Conservation (phyloP, 1,284 basidiomycete genomes). For the Chondrostereum purpureum region DNA sequence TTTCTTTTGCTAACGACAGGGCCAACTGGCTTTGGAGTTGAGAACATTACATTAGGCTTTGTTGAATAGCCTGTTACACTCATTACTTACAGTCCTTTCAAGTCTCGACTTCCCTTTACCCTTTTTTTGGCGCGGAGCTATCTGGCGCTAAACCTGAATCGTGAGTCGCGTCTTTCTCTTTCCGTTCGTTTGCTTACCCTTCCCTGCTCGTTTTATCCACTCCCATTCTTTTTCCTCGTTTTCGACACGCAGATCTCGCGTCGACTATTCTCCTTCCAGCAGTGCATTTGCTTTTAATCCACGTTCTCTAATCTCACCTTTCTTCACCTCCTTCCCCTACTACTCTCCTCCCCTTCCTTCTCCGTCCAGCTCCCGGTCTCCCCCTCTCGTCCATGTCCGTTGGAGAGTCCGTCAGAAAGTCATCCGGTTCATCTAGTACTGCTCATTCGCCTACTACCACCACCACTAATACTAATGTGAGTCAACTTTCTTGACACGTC, state of each 20-base stretch:
- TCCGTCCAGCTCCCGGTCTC: conserved; percentile 19
- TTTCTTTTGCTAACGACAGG: too few relatives aligned
- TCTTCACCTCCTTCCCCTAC: conserved; percentile 2
- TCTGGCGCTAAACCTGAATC: conserved; percentile 15
- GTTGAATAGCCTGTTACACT: too few relatives aligned
- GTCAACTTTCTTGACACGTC: conserved; percentile 18
- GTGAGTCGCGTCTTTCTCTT: conserved; percentile 20
- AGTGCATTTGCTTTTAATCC: conserved; percentile 13
- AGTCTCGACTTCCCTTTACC: conserved; percentile 16
- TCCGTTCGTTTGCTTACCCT: conserved; percentile 11
- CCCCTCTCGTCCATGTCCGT: conserved; percentile 42
- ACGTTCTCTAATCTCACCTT: conserved; percentile 4
- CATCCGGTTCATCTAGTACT: conserved; percentile 51
- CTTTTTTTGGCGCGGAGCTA: conserved; percentile 13
- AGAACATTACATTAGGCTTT: too few relatives aligned
- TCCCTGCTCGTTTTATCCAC: conserved; percentile 10
- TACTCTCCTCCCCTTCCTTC: conserved; percentile 6
- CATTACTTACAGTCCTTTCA: conserved; percentile 11
- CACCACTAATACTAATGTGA: conserved; percentile 49
- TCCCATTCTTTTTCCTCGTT: conserved; percentile 4
- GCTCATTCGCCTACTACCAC: conserved; percentile 25
- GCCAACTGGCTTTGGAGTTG: too few relatives aligned
- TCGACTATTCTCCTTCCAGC: neutral
- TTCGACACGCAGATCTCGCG: conserved; percentile 3
- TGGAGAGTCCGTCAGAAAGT: conserved; percentile 49